Base-by-base conservation (phyloP, 306 rosid genomes). In the Geum urbanum region DNA sequence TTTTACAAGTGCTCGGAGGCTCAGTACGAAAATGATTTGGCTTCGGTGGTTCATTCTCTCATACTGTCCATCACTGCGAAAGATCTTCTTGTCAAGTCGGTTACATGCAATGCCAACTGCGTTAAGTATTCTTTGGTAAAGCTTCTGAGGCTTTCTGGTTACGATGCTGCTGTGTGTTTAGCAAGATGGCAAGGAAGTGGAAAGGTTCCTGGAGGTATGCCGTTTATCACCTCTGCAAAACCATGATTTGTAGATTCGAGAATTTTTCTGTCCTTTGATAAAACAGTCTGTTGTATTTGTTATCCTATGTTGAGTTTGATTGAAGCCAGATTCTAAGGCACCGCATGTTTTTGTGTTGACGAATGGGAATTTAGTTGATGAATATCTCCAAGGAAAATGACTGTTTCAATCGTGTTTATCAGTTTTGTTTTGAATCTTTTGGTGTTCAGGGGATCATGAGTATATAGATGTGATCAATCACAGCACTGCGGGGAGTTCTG, bases 161-260 rank as follows among this genome's bases (percentile, higher is more conserved):
- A 94, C 59, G 97, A 94, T 51, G 97, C 99, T 22, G 89, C 91
- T 76, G 89, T 94, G 37, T 94, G 99, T 76, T 52, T 85, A 40
- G 82, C 97, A 58, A 83, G 84, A 81, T 94, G 99, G 99, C 99
- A 86, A 79, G 92, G 85, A 60, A 82, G 81, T 72, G 88, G 97
- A 80, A 94, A 84, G 79, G 97, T 94, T 66, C 99, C 99, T 11
- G 97, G 99, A 82, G 97, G 99, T 94, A 91, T 83, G 53, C 11
- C 35, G 15, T 70, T 70, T 5, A 16, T 57, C 45, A 45, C 1
- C 44, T 24, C 8, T 5, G 45, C 66, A 15, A 52, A 70, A 5
- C 43, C 11, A 9, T 13, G 4, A 15, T 14, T 55, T 8, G 16
- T 43, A 14, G 43, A 40, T 13, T 45, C 45, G 8, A 0, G 51